These are phyloP conservation scores for Hansenula sp. DNA, from an alignment of 1,139 yeast species.

Conservation along the genomic window DNA sequence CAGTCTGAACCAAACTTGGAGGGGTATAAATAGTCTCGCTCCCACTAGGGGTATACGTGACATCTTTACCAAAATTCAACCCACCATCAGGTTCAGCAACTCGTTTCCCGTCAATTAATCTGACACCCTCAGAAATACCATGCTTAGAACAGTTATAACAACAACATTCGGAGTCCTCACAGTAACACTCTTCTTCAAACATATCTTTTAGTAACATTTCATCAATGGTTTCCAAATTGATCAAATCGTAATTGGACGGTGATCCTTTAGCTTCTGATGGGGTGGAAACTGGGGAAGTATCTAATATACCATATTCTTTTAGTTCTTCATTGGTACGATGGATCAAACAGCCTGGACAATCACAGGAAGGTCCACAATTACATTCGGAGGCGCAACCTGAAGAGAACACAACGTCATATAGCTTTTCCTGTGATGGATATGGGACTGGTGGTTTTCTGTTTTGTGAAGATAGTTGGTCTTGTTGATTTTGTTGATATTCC, in stretches of 20 bases:
- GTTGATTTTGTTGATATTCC: constrained; percentile 1
- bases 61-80: neutral
- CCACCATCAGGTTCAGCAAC: constrained; percentile 3
- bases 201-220: constrained; percentile 15
- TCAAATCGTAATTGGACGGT: constrained; percentile 3
- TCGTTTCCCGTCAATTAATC: constrained; percentile 13
- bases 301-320: constrained; percentile 18
- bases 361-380: constrained; percentile 21
- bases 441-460: neutral
- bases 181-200: constrained; percentile 18
- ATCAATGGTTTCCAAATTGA: constrained; percentile 20
- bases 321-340: constrained; percentile 23
- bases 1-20: too few species aligned
- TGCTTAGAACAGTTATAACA: constrained; percentile 21
- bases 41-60: neutral
- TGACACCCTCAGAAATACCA: constrained; percentile 19
- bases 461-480: neutral
- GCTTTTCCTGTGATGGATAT: neutral
- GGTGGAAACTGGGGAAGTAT: constrained; percentile 11
- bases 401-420: constrained; percentile 15
- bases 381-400: constrained; percentile 22
- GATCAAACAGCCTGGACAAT: constrained; percentile 22
- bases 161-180: constrained; percentile 15
- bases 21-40: too few species aligned
- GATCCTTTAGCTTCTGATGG: constrained; percentile 2